These are phyloP conservation scores for Colletotrichum sp. DNA, from an alignment of 2,329 filamentous ascomycete species.

Conservation along the genomic window DNA sequence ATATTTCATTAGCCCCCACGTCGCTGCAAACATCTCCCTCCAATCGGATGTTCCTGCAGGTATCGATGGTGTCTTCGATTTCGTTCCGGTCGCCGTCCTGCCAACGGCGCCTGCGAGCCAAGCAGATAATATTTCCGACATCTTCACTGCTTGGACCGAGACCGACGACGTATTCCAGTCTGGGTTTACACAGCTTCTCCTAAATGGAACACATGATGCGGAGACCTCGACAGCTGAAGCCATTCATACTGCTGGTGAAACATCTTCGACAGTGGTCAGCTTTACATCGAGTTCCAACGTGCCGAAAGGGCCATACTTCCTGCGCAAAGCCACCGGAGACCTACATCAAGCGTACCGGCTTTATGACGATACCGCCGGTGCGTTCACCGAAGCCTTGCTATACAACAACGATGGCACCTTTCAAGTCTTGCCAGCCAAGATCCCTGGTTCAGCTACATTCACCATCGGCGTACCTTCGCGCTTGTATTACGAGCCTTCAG, in stretches of 20 bases:
- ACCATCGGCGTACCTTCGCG: constrained; percentile 57
- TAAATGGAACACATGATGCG: accelerated
- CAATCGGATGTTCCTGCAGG: not conserved
- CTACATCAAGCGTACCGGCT: not conserved
- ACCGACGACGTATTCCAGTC: not conserved
- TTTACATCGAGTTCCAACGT: not conserved
- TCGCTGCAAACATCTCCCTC: not conserved
- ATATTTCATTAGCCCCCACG: not conserved
- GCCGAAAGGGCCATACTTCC: not conserved
- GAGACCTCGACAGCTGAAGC: not conserved
- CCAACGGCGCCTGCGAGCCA: not conserved
- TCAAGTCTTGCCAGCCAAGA: constrained; percentile 13
- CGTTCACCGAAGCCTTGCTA: constrained; percentile 20
- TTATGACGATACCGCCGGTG: not conserved
- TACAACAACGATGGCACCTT: not conserved
- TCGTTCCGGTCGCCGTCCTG: not conserved
- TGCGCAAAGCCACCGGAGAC: not conserved
- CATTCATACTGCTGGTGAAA: accelerated
- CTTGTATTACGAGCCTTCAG: constrained; percentile 55
- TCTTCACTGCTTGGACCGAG: not conserved
- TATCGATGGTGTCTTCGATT: not conserved
- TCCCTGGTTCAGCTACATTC: constrained; percentile 6
- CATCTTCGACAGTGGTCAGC: not conserved
- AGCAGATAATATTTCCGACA: not conserved
- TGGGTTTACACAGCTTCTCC: not conserved